Conservation (phyloP, 2,329 filamentous ascomycete species). For the Aspergillus texensis region DNA sequence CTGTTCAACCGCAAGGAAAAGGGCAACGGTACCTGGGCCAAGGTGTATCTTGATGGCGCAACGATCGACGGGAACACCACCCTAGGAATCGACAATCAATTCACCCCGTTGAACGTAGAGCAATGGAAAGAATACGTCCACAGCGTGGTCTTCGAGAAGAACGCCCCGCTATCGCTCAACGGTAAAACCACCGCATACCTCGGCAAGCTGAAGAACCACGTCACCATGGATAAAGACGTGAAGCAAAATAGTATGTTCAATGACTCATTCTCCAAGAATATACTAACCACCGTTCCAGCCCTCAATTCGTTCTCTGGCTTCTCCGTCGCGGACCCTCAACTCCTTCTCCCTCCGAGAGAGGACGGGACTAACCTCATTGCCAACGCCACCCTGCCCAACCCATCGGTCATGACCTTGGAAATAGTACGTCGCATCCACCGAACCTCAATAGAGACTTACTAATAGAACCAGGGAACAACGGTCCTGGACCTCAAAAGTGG, state of each 20-base stretch:
- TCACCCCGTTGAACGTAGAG: slow-evolving; percentile 30
- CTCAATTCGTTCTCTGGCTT: slow-evolving; percentile 57
- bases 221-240: slow-evolving; percentile 39
- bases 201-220: slow-evolving; percentile 35
- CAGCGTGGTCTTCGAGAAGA: slow-evolving; percentile 32
- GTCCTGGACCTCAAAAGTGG: slow-evolving; percentile 55
- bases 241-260: slow-evolving; percentile 35
- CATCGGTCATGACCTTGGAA: slow-evolving; percentile 57
- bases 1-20: slow-evolving; percentile 37
- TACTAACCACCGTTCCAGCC: slow-evolving; percentile 38
- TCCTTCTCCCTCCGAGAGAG: slow-evolving; percentile 44
- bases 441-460: background rate
- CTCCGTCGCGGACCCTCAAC: slow-evolving; percentile 48
- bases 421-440: slow-evolving; percentile 36
- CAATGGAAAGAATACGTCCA: slow-evolving; percentile 38
- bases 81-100: slow-evolving; percentile 25
- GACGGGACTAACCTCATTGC: slow-evolving; percentile 59
- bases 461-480: slow-evolving; percentile 49
- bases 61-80: slow-evolving; percentile 41
- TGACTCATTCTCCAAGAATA: background rate
- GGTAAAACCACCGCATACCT: slow-evolving; percentile 34
- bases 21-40: slow-evolving; percentile 32
- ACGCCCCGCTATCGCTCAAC: slow-evolving; percentile 29
- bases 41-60: slow-evolving; percentile 24
- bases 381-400: slow-evolving; percentile 59